Base-by-base conservation (phyloP, 306 rosid species). In the Glycyrrhiza uralensis region DNA sequence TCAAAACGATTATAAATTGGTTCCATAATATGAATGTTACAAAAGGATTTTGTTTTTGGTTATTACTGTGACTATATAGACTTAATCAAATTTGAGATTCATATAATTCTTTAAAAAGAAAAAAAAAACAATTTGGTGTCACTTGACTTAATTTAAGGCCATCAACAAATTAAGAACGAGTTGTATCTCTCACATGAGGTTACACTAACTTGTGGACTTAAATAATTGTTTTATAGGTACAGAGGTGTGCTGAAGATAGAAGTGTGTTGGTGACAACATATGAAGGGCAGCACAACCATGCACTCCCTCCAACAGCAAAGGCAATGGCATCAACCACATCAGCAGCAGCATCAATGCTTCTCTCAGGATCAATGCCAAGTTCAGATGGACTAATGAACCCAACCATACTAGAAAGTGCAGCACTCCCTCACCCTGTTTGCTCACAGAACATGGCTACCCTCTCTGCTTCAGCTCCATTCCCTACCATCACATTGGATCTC, bases 391-490 rank as follows among this genome's bases (percentile, higher is more conserved):
- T 74, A 10, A 51, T 78, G 17, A 81, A 70, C 50, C 70, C 83
- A 17, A 69, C 77, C 56, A 59, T 84, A 24, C 19, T 86, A n/a
- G 79, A 69, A 23, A 71, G 79, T 42, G 51, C 79, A 22, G 26
- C 72, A 30, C 44, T 74, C 8, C 64, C 77, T 3, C n/a, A n/a
- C n/a, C n/a, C n/a, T n/a, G n/a, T n/a, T n/a, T 42, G 61, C 19
- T 68, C 87, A 32, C 78, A 79, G 6, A 78, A 58, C 76, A 45
- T 87, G 23, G 88, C 87, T 14, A 83, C 90, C 5, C 87, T 89
- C 22, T 83, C 92, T 11, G 85, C 92, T 35, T 80, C 90, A 68
- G 87, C 96, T 1, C 92, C 96, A 52, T 89, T 89, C 76, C 92
- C 96, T 2, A 89, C 92, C 0, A 85, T 89, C 50, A 89, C 88